Percentiles rank a stretch among this genome's conserved stretches.
Evolutionary conservation across 106 monocot genomes (phyloP).

Genomic region (Iris macrosiphon): DNA sequence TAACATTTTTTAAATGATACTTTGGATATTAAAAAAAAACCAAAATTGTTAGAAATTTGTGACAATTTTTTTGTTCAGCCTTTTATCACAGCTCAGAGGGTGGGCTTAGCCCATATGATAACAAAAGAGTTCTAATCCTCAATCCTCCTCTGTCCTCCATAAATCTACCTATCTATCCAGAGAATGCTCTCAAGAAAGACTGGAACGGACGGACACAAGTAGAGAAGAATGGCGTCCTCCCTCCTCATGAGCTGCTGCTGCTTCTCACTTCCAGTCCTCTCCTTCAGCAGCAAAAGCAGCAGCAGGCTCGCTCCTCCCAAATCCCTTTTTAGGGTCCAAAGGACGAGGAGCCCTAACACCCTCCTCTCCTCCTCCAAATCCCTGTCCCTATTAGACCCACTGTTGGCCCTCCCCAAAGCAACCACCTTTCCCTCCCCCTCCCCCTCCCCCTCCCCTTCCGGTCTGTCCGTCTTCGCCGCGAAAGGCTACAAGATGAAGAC

Average conservation of each 20-base stretch:
- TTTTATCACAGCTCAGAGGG: too few relatives aligned
- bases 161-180: too few relatives aligned
- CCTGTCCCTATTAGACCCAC: slow-evolving; percentile 18
- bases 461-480: slow-evolving; percentile 39
- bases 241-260: slow-evolving; percentile 14
- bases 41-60: too few relatives aligned
- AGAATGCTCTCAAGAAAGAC: too few relatives aligned
- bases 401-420: slow-evolving; percentile 13
- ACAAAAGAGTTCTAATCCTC: too few relatives aligned
- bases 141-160: too few relatives aligned
- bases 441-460: slow-evolving; percentile 6
- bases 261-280: slow-evolving; percentile 7
- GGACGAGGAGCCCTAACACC: neutral
- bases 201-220: too few relatives aligned
- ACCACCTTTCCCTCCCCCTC: slow-evolving; percentile 1
- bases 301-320: slow-evolving; percentile 2
- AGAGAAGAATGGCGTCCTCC: slow-evolving; percentile 14
- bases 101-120: too few relatives aligned
- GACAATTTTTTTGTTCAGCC: too few relatives aligned
- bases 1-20: too few relatives aligned
- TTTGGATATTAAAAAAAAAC: too few relatives aligned
- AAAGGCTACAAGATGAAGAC: slow-evolving; percentile 99
- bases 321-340: slow-evolving; percentile 12
- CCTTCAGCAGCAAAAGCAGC: slow-evolving; percentile 6
- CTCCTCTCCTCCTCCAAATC: slow-evolving; percentile 28